Evolutionary conservation across 192 early-diverging fungal genomes (phyloP).

Genomic region (Backusella sp.): DNA sequence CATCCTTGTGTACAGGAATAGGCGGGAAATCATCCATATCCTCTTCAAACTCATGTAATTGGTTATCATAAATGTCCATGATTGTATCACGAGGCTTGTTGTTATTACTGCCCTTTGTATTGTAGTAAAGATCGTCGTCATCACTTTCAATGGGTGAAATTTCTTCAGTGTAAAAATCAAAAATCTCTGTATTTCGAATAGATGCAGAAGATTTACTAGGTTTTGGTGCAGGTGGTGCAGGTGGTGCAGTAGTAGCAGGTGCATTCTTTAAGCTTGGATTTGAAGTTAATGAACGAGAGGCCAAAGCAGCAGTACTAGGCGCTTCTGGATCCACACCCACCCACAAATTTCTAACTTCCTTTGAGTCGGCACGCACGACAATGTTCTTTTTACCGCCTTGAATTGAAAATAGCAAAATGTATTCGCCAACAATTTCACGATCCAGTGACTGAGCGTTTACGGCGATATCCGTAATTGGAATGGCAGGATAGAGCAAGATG

Average conservation of each 20-base stretch:
- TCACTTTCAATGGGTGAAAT: constrained; percentile 19
- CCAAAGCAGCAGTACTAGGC: neutral
- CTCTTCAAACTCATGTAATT: constrained; percentile 17
- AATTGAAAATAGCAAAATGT: constrained; percentile 11
- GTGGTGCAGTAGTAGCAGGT: neutral
- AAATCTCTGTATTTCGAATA: constrained; percentile 5
- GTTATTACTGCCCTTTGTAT: neutral
- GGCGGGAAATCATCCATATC: neutral
- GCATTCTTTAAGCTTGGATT: neutral
- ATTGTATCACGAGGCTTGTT: constrained; percentile 24
- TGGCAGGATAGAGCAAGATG: constrained; percentile 46
- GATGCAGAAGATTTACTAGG: neutral
- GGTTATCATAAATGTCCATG: constrained; percentile 19
- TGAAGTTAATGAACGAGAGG: neutral
- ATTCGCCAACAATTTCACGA: constrained; percentile 20
- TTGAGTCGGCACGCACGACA: constrained; percentile 4
- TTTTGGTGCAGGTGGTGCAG: neutral
- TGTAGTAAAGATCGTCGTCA: constrained; percentile 16
- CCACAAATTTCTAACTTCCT: constrained; percentile 17
- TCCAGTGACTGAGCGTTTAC: constrained; percentile 17
- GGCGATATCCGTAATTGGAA: constrained; percentile 42
- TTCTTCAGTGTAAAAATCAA: neutral
- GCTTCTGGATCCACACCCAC: neutral
- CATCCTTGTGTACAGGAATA: neutral
- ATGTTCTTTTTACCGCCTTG: constrained; percentile 1